Conservation (phyloP, 108 stramenopile genomes). For the Conticribra guillardii region DNA sequence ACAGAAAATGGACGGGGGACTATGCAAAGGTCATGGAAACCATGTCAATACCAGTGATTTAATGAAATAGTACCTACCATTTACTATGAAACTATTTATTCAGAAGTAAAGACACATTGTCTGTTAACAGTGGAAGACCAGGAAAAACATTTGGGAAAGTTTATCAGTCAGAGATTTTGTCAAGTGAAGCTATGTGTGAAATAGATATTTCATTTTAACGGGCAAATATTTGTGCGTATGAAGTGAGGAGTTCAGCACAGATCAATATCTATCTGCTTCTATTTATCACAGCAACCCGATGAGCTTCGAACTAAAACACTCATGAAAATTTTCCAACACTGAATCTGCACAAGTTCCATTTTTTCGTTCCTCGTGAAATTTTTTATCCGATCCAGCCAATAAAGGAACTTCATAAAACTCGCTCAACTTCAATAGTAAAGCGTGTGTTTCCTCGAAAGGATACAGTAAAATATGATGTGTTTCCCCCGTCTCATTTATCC, state of each 20-base stretch:
- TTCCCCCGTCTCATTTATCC: constrained; percentile 24
- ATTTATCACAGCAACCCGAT: constrained; percentile 27
- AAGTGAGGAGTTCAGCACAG: no score
- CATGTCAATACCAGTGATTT: constrained; percentile 56
- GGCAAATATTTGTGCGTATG: no score
- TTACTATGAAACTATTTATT: no score
- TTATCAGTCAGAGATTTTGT: no score
- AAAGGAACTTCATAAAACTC: constrained; percentile 17
- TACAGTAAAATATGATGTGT: constrained; percentile 31
- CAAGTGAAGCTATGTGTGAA: no score
- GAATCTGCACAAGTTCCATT: constrained; percentile 36
- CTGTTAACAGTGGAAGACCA: no score
- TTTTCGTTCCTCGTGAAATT: constrained; percentile 12
- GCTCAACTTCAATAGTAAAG: constrained; percentile 16
- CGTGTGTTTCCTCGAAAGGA: constrained; percentile 18
- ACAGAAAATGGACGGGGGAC: constrained; percentile 56
- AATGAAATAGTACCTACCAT: no score
- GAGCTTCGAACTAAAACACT: constrained; percentile 36
- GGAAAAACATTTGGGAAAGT: no score
- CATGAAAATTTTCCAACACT: constrained; percentile 35
- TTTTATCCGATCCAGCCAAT: constrained; percentile 23
- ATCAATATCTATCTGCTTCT: no score
- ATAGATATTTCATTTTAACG: no score
- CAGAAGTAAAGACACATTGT: no score
- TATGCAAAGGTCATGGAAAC: constrained; percentile 50